phyloP scores from a whole-genome alignment of 2,329 filamentous ascomycete species.

The Decorospora gaudefroyi region DNA sequence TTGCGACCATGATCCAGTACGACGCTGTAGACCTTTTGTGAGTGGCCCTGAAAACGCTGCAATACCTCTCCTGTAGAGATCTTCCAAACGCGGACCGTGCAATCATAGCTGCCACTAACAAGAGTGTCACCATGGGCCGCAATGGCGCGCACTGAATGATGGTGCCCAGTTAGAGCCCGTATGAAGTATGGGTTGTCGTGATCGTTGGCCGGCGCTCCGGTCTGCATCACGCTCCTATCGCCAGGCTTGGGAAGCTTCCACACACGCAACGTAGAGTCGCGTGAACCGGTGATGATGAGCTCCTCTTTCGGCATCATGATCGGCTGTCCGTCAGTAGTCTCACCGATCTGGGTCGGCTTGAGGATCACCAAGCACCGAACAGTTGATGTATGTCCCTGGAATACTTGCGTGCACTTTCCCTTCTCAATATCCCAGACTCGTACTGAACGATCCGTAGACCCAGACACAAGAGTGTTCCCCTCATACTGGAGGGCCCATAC shows the following conservation, averaged over 20 bases:
- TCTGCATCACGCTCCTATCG: conserved; percentile 78
- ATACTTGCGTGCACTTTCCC: conserved; percentile 89
- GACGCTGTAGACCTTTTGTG: conserved; percentile 94
- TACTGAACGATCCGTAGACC: conserved; percentile 95
- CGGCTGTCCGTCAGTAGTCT: conserved; percentile 69
- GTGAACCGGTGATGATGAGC: conserved; percentile 94
- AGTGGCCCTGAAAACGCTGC: conserved; percentile 83
- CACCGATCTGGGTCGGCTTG: conserved; percentile 79
- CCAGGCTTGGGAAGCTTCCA: conserved; percentile 88
- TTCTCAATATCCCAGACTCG: conserved; percentile 98
- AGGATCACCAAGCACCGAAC: conserved; percentile 95
- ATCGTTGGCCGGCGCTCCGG: conserved; percentile 71
- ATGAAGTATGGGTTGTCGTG: conserved; percentile 94
- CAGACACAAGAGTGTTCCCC: conserved; percentile 91
- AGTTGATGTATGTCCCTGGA: conserved; percentile 96
- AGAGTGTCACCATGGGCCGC: conserved; percentile 92
- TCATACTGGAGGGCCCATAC: conserved; percentile 98
- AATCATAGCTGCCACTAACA: conserved; percentile 97
- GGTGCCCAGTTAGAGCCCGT: conserved; percentile 81
- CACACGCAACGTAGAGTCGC: conserved; percentile 89
- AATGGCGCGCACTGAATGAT: conserved; percentile 93
- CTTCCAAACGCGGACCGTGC: conserved; percentile 92
- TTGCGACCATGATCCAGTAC: conserved; percentile 90
- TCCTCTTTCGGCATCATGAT: conserved; percentile 94
- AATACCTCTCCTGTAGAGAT: conserved; percentile 91